Evolutionary conservation across 257 asterid genomes (phyloP), one percentile per base, ranked within the genome.

Genomic region (Ophiorrhiza pumila): DNA sequence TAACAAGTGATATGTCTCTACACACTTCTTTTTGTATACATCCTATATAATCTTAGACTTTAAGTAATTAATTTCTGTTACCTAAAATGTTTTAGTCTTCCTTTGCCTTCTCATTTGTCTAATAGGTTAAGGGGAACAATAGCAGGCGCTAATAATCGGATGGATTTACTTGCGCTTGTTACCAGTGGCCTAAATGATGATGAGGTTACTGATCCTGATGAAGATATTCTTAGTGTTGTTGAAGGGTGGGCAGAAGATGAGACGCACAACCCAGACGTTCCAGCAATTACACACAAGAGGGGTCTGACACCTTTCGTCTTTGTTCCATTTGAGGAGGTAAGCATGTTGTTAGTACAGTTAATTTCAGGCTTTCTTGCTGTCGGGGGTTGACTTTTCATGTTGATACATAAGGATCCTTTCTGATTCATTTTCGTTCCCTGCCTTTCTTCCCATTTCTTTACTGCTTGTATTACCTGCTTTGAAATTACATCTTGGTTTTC

Each of bases 201-300:
- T 7, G 98, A 91, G 90, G 96, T 85, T 37, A 80, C 72, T 35
- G 78, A 84, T 46, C 85, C 86, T 3, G 88, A 78, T 18, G 97
- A 90, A 11, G 99, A 87, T 80, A 87, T 94, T 77, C 98, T 91
- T 71, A 96, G 90, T 58, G 83, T 88, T 68, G 98, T 94, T 32
- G 97, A 85, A 83, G 85, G 91, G 45, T 94, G 99, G 99, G 83
- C 88, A 46, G 98, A 91, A 71, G 93, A 94, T 47, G 99, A 94
- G 83, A 87, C 99, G 0, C 99, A 92, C 77, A 86, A 94, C 77
- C 97, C 97, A 7, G 93, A 91, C 72, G 92, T 91, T 63, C 98
- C 97, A 10, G 98, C 99, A 64, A 74, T 85, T 73, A 86, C 99
- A 8, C 99, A 94, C 84, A 89, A 78, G 49, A 85, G 93, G 82